Conservation (phyloP, 495 filamentous ascomycete species). For the Geopyxis carbonaria region DNA sequence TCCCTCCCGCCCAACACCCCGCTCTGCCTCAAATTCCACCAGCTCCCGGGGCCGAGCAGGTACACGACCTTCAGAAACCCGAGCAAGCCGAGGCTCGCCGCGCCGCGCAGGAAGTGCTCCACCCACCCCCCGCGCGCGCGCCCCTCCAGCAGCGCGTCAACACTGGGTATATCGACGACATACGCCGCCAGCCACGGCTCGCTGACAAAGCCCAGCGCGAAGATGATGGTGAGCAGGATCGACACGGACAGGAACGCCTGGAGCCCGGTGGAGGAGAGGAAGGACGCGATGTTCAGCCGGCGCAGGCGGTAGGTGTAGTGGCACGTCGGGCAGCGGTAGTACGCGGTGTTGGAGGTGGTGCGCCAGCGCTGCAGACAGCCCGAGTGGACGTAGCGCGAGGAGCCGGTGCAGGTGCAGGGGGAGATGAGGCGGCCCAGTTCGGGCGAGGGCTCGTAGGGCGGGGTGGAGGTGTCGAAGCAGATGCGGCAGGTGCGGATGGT, state of each 20-base stretch:
- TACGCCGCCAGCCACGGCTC: slow-evolving; percentile 86
- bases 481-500: slow-evolving; percentile 71
- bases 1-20: slow-evolving; percentile 41
- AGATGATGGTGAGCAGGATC: slow-evolving; percentile 54
- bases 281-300: slow-evolving; percentile 32
- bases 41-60: slow-evolving; percentile 54
- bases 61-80: slow-evolving; percentile 72
- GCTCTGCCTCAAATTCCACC: slow-evolving; percentile 49
- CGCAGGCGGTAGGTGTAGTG: slow-evolving; percentile 67
- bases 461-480: slow-evolving; percentile 68
- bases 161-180: slow-evolving; percentile 35
- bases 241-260: slow-evolving; percentile 9
- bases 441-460: slow-evolving; percentile 56
- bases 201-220: slow-evolving; percentile 71
- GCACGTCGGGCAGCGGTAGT: slow-evolving; percentile 81
- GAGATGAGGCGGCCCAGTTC: slow-evolving; percentile 66
- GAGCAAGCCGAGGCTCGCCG: slow-evolving; percentile 66
- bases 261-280: neutral
- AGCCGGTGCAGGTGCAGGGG: slow-evolving; percentile 85
- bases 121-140: slow-evolving; percentile 25
- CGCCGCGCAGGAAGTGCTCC: slow-evolving; percentile 73
- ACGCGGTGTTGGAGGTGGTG: slow-evolving; percentile 49
- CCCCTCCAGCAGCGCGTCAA: slow-evolving; percentile 23
- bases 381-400: slow-evolving; percentile 85
- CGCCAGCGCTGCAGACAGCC: slow-evolving; percentile 84